Evolutionary conservation across 2,329 filamentous ascomycete species (phyloP).

Genomic region (Alternaria brassicicola): DNA sequence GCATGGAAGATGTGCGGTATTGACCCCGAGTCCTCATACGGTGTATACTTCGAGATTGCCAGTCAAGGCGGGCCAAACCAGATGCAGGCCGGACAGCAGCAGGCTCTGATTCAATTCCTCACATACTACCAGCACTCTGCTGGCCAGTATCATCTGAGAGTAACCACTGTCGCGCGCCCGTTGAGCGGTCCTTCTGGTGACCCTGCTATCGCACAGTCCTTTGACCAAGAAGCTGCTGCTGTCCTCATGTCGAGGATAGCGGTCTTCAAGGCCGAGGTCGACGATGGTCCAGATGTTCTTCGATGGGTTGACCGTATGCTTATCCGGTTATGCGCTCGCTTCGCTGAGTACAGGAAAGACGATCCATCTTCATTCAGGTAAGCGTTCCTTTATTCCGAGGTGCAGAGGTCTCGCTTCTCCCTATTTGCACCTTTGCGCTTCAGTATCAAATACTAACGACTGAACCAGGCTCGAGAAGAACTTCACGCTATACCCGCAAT

Average conservation of each 20-base stretch:
- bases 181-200: constrained; percentile 93
- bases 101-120: constrained; percentile 96
- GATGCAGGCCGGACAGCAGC: constrained; percentile 84
- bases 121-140: constrained; percentile 99
- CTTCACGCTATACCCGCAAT: constrained; percentile 97
- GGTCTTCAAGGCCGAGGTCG: constrained; percentile 97
- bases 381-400: constrained; percentile 44
- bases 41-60: constrained; percentile 96
- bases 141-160: constrained; percentile 92
- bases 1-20: constrained; percentile 99
- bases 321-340: constrained; percentile 92
- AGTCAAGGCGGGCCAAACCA: constrained; percentile 86
- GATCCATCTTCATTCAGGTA: constrained; percentile 89
- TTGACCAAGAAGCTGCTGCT: constrained; percentile 96
- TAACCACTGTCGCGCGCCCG: constrained; percentile 90
- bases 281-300: constrained; percentile 96
- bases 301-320: constrained; percentile 99
- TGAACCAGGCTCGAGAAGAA: constrained; percentile 79
- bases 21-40: constrained; percentile 90
- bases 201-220: constrained; percentile 92
- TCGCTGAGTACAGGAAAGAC: constrained; percentile 97
- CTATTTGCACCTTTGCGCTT: neutral
- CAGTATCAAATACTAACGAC: neutral
- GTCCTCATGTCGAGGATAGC: constrained; percentile 99
- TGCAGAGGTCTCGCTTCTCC: neutral